These are phyloP conservation scores for Fraxinus angustifolia DNA, from an alignment of 305 asterid genomes.

Conservation along the genomic window DNA sequence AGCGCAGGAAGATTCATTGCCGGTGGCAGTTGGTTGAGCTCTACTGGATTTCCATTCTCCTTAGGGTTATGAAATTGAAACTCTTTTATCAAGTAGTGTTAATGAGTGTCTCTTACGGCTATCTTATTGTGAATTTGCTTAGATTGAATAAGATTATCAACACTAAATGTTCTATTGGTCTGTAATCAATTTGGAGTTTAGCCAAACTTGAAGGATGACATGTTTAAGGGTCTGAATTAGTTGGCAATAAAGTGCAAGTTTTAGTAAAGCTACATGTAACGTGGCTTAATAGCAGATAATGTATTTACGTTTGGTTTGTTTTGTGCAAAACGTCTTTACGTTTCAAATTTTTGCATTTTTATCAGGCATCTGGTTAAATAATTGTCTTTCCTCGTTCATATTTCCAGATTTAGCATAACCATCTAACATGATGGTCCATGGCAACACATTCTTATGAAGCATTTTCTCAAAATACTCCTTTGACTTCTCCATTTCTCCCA, in stretches of 20 bases:
- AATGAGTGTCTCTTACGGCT: neutral
- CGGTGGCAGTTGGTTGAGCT: neutral
- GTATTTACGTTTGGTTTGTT: too few species aligned
- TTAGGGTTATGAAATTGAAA: neutral
- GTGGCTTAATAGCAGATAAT: too few species aligned
- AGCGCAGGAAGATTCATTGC: slow-evolving; percentile 5
- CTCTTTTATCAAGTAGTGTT: neutral
- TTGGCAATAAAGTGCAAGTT: neutral
- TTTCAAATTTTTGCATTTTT: too few species aligned
- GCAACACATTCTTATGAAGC: too few species aligned
- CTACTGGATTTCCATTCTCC: neutral
- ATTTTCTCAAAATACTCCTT: too few species aligned
- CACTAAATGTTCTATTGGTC: neutral
- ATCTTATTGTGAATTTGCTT: neutral
- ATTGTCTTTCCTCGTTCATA: too few species aligned
- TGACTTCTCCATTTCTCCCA: too few species aligned
- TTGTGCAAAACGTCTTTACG: too few species aligned
- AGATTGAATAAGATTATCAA: neutral
- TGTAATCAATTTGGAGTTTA: neutral
- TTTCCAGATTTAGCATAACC: too few species aligned
- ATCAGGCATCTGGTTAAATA: too few species aligned
- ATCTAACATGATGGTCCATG: too few species aligned
- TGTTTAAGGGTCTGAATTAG: neutral
- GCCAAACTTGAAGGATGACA: neutral
- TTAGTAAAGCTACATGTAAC: neutral